These are phyloP conservation scores for Phytophthora multivora DNA, from an alignment of 352 stramenopile genomes.

Conservation along the genomic window DNA sequence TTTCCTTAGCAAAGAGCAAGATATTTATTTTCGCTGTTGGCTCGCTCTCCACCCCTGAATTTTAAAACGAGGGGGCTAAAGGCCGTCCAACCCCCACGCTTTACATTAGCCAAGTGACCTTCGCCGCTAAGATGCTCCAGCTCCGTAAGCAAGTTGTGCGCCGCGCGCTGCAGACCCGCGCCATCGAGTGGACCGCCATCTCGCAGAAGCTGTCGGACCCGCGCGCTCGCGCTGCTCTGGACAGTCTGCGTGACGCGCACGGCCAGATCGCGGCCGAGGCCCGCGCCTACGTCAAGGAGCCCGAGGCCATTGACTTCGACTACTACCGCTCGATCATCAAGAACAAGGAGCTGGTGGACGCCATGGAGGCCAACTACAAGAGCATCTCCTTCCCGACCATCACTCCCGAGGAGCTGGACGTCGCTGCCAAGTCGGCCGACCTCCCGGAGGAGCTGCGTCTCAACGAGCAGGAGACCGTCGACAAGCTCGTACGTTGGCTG, in stretches of 20 bases:
- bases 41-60: conserved; percentile 39
- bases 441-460: conserved; percentile 60
- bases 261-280: conserved; percentile 79
- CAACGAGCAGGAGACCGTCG: conserved; percentile 82
- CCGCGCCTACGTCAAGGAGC: conserved; percentile 74
- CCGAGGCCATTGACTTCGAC: conserved; percentile 85
- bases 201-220: conserved; percentile 80
- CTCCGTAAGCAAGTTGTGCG: conserved; percentile 80
- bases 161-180: conserved; percentile 55
- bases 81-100: no score
- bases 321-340: conserved; percentile 88
- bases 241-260: conserved; percentile 80
- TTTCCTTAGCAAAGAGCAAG: no score
- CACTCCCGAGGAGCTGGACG: conserved; percentile 74
- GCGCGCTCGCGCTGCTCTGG: conserved; percentile 73
- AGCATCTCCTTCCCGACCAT: conserved; percentile 85
- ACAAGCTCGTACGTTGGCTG: conserved; percentile 57
- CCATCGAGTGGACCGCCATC: conserved; percentile 72
- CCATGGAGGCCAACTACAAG: conserved; percentile 87
- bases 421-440: conserved; percentile 43
- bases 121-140: conserved; percentile 59
- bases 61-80: conserved; percentile 17
- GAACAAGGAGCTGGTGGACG: conserved; percentile 89
- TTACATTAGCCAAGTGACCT: conserved; percentile 42
- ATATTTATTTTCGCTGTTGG: conserved; percentile 21